A percentile compares a stretch with the other conserved stretches of the same genome.
phyloP scores from a whole-genome alignment of 2,329 filamentous ascomycete species.

The Trichoderma sp. region DNA sequence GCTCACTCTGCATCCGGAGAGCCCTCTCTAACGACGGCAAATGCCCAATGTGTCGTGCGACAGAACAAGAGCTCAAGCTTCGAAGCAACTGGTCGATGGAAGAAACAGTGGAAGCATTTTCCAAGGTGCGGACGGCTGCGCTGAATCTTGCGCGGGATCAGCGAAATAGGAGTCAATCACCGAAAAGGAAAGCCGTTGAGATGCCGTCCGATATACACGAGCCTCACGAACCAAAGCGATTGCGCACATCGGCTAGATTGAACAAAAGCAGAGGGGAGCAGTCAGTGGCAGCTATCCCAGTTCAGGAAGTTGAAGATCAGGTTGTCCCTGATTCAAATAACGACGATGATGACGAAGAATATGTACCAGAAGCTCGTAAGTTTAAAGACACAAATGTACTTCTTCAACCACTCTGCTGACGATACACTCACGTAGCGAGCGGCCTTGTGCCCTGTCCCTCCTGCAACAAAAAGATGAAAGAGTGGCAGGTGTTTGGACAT shows the following conservation, averaged over 20 bases:
- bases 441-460: conserved; percentile 82
- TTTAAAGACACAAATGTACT: neutral
- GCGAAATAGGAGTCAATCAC: conserved; percentile 21
- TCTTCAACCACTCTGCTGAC: neutral
- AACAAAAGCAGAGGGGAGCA: conserved; percentile 40
- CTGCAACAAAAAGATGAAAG: conserved; percentile 77
- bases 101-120: conserved; percentile 79
- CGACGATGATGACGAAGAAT: conserved; percentile 29
- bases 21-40: conserved; percentile 79
- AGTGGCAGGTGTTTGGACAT: conserved; percentile 73
- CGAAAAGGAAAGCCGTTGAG: conserved; percentile 54
- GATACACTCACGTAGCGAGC: conserved; percentile 50
- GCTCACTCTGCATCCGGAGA: conserved; percentile 89
- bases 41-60: conserved; percentile 78
- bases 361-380: conserved; percentile 31
- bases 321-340: conserved; percentile 24
- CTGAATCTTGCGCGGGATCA: conserved; percentile 60
- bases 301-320: conserved; percentile 22
- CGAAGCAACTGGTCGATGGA: conserved; percentile 81
- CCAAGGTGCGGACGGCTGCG: conserved; percentile 59
- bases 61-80: conserved; percentile 80
- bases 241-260: conserved; percentile 52
- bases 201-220: conserved; percentile 29
- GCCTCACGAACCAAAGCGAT: conserved; percentile 43
- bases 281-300: conserved; percentile 28